These are phyloP conservation scores for Fusarium burgessii DNA, from an alignment of 2,329 filamentous ascomycete species.

Conservation along the genomic window DNA sequence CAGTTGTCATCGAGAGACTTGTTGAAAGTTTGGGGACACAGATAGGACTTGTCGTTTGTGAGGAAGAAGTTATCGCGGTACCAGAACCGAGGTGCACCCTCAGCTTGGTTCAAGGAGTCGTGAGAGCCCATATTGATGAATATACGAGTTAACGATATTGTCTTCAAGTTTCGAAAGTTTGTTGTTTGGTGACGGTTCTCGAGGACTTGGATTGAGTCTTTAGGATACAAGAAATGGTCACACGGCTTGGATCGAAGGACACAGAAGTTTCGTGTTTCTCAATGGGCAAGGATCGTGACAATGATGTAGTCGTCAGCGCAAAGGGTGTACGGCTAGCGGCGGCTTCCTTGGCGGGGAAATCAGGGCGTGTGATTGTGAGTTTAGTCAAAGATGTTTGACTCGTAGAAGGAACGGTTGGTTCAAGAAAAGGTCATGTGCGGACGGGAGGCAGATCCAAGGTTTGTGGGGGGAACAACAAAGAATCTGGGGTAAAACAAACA, in stretches of 20 bases:
- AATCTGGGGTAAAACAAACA: slow-evolving; percentile 11
- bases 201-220: neutral
- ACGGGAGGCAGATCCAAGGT: slow-evolving; percentile 23
- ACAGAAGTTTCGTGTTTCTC: slow-evolving; percentile 5
- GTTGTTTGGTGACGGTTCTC: neutral
- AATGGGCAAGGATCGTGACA: slow-evolving; percentile 19
- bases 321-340: slow-evolving; percentile 43
- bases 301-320: slow-evolving; percentile 39
- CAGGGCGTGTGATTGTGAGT: slow-evolving; percentile 41
- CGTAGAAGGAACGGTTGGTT: slow-evolving; percentile 36
- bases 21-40: slow-evolving; percentile 67
- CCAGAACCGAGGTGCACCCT: slow-evolving; percentile 58
- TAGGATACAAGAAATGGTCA: neutral
- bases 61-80: slow-evolving; percentile 67
- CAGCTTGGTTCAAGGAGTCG: slow-evolving; percentile 45
- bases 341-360: slow-evolving; percentile 35
- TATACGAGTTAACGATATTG: slow-evolving; percentile 18
- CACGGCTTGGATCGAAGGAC: neutral
- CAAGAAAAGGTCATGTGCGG: slow-evolving; percentile 34
- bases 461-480: slow-evolving; percentile 33
- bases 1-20: slow-evolving; percentile 68
- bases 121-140: slow-evolving; percentile 44
- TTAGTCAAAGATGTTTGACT: slow-evolving; percentile 33
- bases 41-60: slow-evolving; percentile 68
- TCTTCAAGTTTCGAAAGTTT: neutral